A percentile compares a stretch with the other conserved stretches of the same genome.
phyloP scores from a whole-genome alignment of 305 asterid species.

The Fraxinus ornus region DNA sequence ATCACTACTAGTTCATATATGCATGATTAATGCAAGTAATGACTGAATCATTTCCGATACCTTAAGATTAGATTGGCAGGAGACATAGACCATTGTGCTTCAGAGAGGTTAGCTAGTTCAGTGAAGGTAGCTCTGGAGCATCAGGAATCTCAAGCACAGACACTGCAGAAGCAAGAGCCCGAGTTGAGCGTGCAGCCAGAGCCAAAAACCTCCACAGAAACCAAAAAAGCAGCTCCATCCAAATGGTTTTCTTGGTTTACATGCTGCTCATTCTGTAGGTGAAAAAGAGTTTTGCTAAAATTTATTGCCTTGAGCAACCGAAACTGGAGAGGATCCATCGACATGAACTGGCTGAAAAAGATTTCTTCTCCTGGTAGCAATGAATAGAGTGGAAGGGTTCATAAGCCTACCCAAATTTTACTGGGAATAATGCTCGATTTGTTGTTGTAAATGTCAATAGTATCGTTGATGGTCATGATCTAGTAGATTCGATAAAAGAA shows the following conservation, averaged over 20 bases:
- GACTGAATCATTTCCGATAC: neutral
- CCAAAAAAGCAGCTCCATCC: slow-evolving; percentile 18
- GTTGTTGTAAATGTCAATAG: neutral
- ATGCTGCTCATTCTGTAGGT: slow-evolving; percentile 24
- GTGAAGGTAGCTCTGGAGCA: slow-evolving; percentile 13
- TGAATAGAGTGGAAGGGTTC: neutral
- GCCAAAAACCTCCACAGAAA: slow-evolving; percentile 9
- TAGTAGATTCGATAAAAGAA: neutral
- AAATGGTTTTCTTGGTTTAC: slow-evolving; percentile 29
- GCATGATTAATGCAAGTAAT: neutral
- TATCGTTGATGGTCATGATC: neutral
- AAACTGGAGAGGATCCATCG: neutral
- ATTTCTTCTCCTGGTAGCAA: neutral
- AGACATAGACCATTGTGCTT: slow-evolving; percentile 11
- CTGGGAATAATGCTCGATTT: neutral
- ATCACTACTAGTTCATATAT: neutral
- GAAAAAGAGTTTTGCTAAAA: neutral
- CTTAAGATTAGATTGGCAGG: slow-evolving; percentile 28
- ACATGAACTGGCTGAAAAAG: neutral
- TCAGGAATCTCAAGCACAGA: neutral
- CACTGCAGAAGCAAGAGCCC: neutral
- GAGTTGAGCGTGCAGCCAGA: neutral
- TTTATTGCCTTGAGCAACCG: neutral
- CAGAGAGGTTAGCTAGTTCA: slow-evolving; percentile 15
- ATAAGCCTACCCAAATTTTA: neutral